Conservation (phyloP, 352 stramenopile genomes). For the Phytophthora quininea region DNA sequence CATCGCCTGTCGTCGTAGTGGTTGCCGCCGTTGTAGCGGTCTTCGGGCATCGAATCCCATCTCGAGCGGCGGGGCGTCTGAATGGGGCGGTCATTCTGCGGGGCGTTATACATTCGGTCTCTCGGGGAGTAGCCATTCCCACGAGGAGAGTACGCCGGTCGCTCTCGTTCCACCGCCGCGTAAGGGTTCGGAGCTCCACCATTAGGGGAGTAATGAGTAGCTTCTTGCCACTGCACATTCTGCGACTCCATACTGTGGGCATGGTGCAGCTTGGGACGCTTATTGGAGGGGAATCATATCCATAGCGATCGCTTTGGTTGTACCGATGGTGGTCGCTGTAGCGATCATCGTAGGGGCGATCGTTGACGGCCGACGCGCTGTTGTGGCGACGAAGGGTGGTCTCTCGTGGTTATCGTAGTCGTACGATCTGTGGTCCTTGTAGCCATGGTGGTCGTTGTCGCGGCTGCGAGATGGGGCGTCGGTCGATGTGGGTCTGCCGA, state of each 20-base stretch:
- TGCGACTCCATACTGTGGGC: constrained; percentile 63
- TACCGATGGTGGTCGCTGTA: constrained; percentile 34
- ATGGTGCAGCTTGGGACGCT: constrained; percentile 68
- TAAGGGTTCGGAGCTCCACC: constrained; percentile 31
- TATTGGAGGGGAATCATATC: constrained; percentile 36
- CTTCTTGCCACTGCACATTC: constrained; percentile 46
- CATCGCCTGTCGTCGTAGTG: constrained; percentile 39
- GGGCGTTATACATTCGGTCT: constrained; percentile 33
- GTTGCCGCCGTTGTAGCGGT: constrained; percentile 35
- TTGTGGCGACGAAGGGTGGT: constrained; percentile 52
- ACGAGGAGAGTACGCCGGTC: constrained; percentile 11
- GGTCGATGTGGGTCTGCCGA: constrained; percentile 29
- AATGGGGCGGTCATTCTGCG: constrained; percentile 3
- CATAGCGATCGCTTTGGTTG: constrained; percentile 27
- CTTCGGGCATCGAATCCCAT: constrained; percentile 46
- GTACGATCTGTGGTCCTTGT: constrained; percentile 24
- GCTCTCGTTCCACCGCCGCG: constrained; percentile 38
- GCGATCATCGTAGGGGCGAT: constrained; percentile 28
- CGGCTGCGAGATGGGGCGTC: constrained; percentile 24
- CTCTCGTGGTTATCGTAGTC: constrained; percentile 22
- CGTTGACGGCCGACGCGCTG: constrained; percentile 36
- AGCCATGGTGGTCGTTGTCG: constrained; percentile 32
- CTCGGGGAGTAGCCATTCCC: constrained; percentile 25
- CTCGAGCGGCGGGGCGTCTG: constrained; percentile 30
- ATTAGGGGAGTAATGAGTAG: constrained; percentile 34